Percentiles rank a stretch among this genome's conserved stretches.
Evolutionary conservation across 441 rosid species (phyloP).

Genomic region (Croton setiger): DNA sequence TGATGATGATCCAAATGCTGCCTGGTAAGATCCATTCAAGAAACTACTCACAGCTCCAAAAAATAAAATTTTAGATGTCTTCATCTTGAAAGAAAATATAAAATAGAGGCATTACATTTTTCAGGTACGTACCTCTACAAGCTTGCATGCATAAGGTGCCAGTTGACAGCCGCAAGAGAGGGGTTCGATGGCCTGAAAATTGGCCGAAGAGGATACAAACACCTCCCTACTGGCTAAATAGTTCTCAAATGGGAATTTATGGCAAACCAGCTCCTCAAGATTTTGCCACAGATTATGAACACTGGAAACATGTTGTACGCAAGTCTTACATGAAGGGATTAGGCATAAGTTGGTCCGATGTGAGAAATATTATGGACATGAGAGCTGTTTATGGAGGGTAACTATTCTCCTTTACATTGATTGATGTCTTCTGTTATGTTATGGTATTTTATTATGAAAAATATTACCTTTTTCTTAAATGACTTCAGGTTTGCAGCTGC

Average conservation of each 20-base stretch:
- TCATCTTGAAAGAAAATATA: no score
- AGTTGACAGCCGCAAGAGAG: slow-evolving; percentile 44
- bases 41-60: no score
- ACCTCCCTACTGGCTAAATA: slow-evolving; percentile 80
- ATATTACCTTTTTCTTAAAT: not conserved
- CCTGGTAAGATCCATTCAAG: slow-evolving; percentile 47
- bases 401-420: not conserved
- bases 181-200: slow-evolving; percentile 64
- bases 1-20: slow-evolving; percentile 82
- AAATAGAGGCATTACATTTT: slow-evolving; percentile 3
- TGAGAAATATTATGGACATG: slow-evolving; percentile 93
- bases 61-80: no score
- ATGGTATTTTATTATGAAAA: not conserved
- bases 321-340: slow-evolving; percentile 66
- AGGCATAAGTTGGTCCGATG: slow-evolving; percentile 80
- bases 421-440: not conserved
- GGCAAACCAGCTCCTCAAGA: slow-evolving; percentile 87
- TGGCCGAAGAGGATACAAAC: slow-evolving; percentile 71
- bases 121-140: slow-evolving; percentile 83
- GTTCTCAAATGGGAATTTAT: slow-evolving; percentile 85
- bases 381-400: slow-evolving; percentile 96
- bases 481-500: slow-evolving; percentile 83
- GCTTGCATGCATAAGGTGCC: slow-evolving; percentile 80
- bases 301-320: slow-evolving; percentile 76
- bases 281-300: slow-evolving; percentile 63